These are phyloP conservation scores for Carex myosuroides DNA, from an alignment of 176 grass and related monocot species.

Conservation along the genomic window DNA sequence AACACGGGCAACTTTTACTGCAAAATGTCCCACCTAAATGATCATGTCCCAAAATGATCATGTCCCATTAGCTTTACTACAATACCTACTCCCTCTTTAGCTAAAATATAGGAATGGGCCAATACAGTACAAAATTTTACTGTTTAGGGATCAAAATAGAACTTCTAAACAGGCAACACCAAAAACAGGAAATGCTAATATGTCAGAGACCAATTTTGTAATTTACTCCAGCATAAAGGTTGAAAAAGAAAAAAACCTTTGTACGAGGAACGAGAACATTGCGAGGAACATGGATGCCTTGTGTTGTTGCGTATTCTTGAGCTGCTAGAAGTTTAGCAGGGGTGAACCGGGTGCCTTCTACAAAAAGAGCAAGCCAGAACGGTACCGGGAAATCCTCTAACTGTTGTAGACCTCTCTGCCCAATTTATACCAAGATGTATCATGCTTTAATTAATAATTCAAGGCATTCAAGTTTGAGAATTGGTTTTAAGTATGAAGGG, in stretches of 20 bases:
- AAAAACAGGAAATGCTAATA: neutral
- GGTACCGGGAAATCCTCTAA: constrained; percentile 73
- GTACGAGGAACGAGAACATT: constrained; percentile 94
- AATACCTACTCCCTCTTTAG: neutral
- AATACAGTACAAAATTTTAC: neutral
- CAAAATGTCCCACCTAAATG: neutral
- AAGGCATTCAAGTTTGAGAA: neutral
- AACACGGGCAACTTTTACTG: neutral
- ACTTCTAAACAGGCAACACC: neutral
- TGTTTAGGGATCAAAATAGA: neutral
- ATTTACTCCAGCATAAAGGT: neutral
- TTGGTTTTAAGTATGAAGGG: neutral
- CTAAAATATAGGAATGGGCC: neutral
- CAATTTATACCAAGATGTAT: neutral
- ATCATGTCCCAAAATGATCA: neutral
- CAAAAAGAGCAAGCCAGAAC: constrained; percentile 90
- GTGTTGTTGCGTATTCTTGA: constrained; percentile 84
- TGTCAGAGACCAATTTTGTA: neutral
- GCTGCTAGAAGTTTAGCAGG: constrained; percentile 70
- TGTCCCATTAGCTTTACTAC: neutral
- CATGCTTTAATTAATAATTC: neutral
- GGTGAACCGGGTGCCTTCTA: constrained; percentile 76
- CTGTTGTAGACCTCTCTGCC: constrained; percentile 64
- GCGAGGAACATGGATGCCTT: constrained; percentile 60
- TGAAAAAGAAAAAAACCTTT: constrained; percentile 42